Percentiles rank a stretch among this genome's conserved stretches.
These are phyloP conservation scores for Neopestalotiopsis sp. DNA, from an alignment of 2,329 filamentous ascomycete species.

Conservation along the genomic window DNA sequence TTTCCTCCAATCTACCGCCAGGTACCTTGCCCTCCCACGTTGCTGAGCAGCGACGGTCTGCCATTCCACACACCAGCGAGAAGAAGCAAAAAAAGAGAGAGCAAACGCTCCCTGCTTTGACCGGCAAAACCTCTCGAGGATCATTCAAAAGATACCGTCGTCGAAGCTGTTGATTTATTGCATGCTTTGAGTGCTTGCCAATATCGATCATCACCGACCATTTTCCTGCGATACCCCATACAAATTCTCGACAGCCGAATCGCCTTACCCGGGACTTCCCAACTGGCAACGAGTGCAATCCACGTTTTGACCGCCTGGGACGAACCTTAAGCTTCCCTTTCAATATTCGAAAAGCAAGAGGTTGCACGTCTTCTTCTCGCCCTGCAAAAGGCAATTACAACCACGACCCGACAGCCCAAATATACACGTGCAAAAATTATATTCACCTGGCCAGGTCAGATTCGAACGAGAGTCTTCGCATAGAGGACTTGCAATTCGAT, in stretches of 20 bases:
- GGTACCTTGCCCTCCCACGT: neutral
- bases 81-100: too few relatives aligned
- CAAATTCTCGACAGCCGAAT: neutral
- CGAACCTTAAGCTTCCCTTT: neutral
- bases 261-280: neutral
- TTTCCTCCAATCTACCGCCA: neutral
- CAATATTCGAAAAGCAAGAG: neutral
- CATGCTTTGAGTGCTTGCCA: neutral
- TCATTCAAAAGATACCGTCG: neutral
- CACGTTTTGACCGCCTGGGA: slow-evolving; percentile 9
- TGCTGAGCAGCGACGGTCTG: neutral
- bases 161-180: neutral
- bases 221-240: neutral
- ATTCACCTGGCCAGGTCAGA: neutral
- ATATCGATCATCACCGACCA: neutral
- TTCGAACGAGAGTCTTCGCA: neutral
- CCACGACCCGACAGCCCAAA: neutral
- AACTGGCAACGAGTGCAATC: neutral
- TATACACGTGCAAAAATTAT: neutral
- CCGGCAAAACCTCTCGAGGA: neutral
- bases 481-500: neutral
- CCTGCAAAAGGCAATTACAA: neutral
- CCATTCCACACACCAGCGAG: neutral
- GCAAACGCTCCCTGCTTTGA: neutral
- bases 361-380: neutral